A percentile compares a stretch with the other conserved stretches of the same genome.
These are phyloP conservation scores for Postia placenta DNA, from an alignment of 768 basidiomycete genomes.

Conservation along the genomic window DNA sequence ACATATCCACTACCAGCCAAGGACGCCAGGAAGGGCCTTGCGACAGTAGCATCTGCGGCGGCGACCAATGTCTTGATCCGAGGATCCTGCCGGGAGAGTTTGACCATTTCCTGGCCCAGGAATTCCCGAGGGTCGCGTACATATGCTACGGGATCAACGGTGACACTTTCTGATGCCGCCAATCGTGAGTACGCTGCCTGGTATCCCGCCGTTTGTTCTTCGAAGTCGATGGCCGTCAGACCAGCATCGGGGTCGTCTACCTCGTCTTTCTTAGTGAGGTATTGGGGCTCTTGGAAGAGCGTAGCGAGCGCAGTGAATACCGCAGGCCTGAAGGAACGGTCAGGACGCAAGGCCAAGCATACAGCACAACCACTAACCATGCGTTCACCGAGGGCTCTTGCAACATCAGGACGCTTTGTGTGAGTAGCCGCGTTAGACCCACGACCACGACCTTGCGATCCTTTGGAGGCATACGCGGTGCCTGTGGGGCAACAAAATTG, in stretches of 20 bases:
- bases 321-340: conserved; percentile 53
- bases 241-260: conserved; percentile 48
- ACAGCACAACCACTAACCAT: conserved; percentile 42
- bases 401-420: conserved; percentile 66
- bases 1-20: conserved; percentile 11
- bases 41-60: conserved; percentile 12
- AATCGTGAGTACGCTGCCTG: conserved; percentile 92
- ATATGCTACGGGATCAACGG: conserved; percentile 31
- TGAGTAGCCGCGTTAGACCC: conserved; percentile 74
- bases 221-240: conserved; percentile 78
- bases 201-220: conserved; percentile 87
- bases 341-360: background rate
- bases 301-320: conserved; percentile 66
- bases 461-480: conserved; percentile 72
- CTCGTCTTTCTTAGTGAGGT: conserved; percentile 41
- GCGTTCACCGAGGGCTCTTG: conserved; percentile 51
- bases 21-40: conserved; percentile 17
- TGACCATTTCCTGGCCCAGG: conserved; percentile 19
- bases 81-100: conserved; percentile 12
- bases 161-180: conserved; percentile 48
- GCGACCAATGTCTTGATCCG: conserved; percentile 11
- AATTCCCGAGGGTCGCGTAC: conserved; percentile 22
- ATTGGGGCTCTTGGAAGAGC: conserved; percentile 74
- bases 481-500: conserved; percentile 75
- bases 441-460: conserved; percentile 83